Evolutionary conservation across 306 rosid species (phyloP).

Genomic region (Vachellia collinsii): DNA sequence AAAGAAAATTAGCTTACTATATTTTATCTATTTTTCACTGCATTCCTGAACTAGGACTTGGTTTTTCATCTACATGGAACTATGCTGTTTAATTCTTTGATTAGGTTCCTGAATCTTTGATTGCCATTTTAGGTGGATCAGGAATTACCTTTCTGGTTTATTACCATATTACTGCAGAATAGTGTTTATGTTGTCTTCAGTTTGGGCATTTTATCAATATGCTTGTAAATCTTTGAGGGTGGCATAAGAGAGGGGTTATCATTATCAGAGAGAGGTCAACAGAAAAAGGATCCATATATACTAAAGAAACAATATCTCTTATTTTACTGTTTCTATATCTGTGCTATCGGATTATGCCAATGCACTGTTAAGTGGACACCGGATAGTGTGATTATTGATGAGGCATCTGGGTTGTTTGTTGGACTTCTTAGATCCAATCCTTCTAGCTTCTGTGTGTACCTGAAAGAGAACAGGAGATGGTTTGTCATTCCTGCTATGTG

Average conservation of each 20-base stretch:
- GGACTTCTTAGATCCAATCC: background rate
- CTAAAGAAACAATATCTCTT: background rate
- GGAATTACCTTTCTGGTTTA: background rate
- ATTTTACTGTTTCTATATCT: background rate
- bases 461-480: background rate
- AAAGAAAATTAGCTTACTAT: background rate
- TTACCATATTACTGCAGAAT: background rate
- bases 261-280: background rate
- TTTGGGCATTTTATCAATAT: background rate
- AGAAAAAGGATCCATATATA: background rate
- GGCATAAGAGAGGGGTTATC: background rate
- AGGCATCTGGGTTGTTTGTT: background rate
- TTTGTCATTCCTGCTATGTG: background rate
- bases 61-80: background rate
- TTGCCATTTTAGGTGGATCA: background rate
- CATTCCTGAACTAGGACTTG: background rate
- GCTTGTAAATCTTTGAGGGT: background rate
- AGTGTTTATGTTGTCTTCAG: background rate
- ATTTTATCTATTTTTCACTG: background rate
- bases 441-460: background rate
- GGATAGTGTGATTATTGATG: background rate
- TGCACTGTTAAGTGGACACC: background rate
- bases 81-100: background rate
- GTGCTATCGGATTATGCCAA: background rate
- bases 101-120: background rate